phyloP scores from a whole-genome alignment of 192 early-diverging fungal species.

The Umbelopsis sp. region DNA sequence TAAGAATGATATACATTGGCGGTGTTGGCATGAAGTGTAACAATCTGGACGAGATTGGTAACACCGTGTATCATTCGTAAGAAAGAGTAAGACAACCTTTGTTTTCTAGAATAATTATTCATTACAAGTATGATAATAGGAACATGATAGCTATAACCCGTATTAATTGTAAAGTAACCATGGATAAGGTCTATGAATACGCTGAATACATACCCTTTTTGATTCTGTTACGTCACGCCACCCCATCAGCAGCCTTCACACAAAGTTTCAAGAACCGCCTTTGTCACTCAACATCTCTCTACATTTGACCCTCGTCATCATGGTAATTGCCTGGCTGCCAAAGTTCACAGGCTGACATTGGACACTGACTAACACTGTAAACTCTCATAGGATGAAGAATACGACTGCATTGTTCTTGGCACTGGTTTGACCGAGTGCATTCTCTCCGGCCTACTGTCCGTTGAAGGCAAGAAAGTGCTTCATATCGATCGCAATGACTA shows the following conservation, averaged over 20 bases:
- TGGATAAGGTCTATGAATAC: neutral
- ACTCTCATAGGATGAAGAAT: conserved; percentile 73
- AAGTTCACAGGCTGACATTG: neutral
- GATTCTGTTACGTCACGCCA: conserved; percentile 18
- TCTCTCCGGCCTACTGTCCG: conserved; percentile 82
- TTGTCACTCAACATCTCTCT: neutral
- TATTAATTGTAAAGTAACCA: too few relatives aligned
- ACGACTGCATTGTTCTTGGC: conserved; percentile 88
- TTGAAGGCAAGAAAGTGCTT: conserved; percentile 91
- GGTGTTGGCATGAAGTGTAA: too few relatives aligned
- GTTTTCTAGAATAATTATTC: too few relatives aligned
- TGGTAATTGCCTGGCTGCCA: neutral
- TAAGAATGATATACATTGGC: too few relatives aligned
- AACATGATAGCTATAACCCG: too few relatives aligned
- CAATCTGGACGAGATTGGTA: too few relatives aligned
- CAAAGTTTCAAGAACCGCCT: neutral
- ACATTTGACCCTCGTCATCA: conserved; percentile 10
- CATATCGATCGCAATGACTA: conserved; percentile 96
- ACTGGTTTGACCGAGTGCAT: conserved; percentile 92
- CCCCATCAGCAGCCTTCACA: neutral
- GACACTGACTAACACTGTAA: neutral
- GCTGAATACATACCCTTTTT: neutral
- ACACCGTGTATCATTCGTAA: too few relatives aligned
- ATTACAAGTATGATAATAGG: too few relatives aligned
- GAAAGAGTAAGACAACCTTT: too few relatives aligned